phyloP scores from a whole-genome alignment of 1,284 basidiomycete species.

The Cryptococcus neoformans region DNA sequence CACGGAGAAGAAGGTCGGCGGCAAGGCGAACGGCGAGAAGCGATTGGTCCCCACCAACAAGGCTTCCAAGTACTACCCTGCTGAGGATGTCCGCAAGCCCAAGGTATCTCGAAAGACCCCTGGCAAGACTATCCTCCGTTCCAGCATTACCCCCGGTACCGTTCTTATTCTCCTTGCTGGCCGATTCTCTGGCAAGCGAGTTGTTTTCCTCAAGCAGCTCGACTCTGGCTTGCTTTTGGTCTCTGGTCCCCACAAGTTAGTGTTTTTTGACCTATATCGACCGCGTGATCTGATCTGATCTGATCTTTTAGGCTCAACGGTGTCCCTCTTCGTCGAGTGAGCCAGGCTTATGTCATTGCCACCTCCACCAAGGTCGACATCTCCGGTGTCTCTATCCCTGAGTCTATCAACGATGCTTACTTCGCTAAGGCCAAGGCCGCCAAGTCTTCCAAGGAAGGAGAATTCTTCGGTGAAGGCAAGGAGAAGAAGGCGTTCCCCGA shows the following conservation, averaged over 20 bases:
- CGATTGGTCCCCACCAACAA: constrained; percentile 79
- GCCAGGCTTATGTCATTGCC: constrained; percentile 99
- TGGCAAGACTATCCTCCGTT: constrained; percentile 68
- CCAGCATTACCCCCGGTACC: constrained; percentile 89
- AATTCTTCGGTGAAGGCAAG: constrained; percentile 94
- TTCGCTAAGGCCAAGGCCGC: constrained; percentile 80
- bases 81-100: constrained; percentile 86
- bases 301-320: constrained; percentile 66
- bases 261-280: constrained; percentile 1
- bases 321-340: constrained; percentile 95
- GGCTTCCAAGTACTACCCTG: constrained; percentile 94
- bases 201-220: constrained; percentile 98
- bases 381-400: constrained; percentile 65
- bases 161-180: constrained; percentile 97
- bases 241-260: constrained; percentile 89
- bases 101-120: constrained; percentile 89
- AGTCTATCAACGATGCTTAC: constrained; percentile 93
- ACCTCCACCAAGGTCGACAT: constrained; percentile 96
- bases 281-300: not conserved
- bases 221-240: constrained; percentile 90
- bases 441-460: constrained; percentile 79
- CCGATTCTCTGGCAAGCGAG: constrained; percentile 97
- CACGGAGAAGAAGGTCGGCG: constrained; percentile 81
- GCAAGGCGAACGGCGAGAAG: constrained; percentile 87
- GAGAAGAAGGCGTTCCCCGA: constrained; percentile 91